Base-by-base conservation (phyloP, 371 early-diverging fungal species). In the Basidiobolus meristosporus region DNA sequence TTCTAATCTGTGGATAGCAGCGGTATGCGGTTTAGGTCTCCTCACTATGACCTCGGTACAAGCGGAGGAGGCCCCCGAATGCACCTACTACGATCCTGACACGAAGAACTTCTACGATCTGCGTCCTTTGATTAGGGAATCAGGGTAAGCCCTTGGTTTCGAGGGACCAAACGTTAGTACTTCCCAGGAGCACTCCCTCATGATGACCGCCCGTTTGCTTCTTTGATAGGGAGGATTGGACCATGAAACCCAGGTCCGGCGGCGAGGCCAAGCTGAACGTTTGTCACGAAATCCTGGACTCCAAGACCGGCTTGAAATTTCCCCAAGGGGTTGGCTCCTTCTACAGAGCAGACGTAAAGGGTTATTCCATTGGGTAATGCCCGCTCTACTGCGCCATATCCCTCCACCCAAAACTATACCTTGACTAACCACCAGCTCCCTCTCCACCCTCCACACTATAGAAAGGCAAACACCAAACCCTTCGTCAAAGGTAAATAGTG, bases 351-450 rank as follows among this genome's bases (percentile, higher is more conserved):
- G 36, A 21, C 36, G 36, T 19, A 17, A 36, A 36, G 14, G 36
- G 36, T 3, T 36, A 18, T 19, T 36, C 36, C 7, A 36, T 36
- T 17, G 36, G 36, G 36, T 36, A 36, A n/a, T n/a, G n/a, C n/a
- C n/a, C n/a, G n/a, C n/a, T n/a, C n/a, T n/a, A n/a, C n/a, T n/a
- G n/a, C 11, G 36, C 10, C 11, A 10, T 15, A 15, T 34, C 11
- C 16, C 3, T 36, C 11, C 18, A 17, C 16, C 5, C 10, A 17
- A 16, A 19, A 17, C 3, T 6, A 36, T 21, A 36, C 36, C 10
- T 17, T 16, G n/a, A n/a, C n/a, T n/a, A n/a, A n/a, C n/a, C n/a
- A n/a, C n/a, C n/a, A n/a, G n/a, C n/a, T n/a, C n/a, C n/a, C n/a
- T n/a, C n/a, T n/a, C n/a, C n/a, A n/a, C n/a, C n/a, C n/a, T 19